Evolutionary conservation across 441 rosid genomes (phyloP).

Genomic region (Syzygium syzygioides): DNA sequence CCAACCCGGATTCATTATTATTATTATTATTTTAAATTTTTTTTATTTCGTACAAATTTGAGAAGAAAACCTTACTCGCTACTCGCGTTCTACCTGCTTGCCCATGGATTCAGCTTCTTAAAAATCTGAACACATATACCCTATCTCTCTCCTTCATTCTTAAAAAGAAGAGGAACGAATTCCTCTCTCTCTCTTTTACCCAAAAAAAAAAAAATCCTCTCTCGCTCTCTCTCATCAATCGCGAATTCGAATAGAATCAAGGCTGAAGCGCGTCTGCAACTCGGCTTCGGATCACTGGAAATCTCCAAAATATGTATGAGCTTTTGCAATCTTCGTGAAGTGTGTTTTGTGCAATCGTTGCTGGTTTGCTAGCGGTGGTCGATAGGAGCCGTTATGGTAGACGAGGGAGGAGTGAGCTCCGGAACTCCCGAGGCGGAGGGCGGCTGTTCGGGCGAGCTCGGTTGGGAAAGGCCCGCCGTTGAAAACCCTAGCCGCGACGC

Average conservation of each 20-base stretch:
- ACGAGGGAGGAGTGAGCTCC: background rate
- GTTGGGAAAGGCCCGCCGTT: background rate
- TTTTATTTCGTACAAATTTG: too few relatives aligned
- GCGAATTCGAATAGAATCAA: background rate
- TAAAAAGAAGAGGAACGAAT: slow-evolving; percentile 13
- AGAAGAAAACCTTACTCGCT: too few relatives aligned
- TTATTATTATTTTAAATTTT: too few relatives aligned
- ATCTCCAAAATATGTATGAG: background rate
- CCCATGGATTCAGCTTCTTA: too few relatives aligned
- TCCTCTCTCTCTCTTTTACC: slow-evolving; percentile 29
- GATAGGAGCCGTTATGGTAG: slow-evolving; percentile 43
- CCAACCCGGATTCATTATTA: too few relatives aligned
- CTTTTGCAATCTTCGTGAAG: background rate
- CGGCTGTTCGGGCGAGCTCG: background rate
- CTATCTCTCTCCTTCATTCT: background rate
- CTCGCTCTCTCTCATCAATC: slow-evolving; percentile 14
- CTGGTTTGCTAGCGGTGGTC: background rate
- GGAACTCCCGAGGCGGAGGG: slow-evolving; percentile 17
- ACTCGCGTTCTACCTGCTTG: too few relatives aligned
- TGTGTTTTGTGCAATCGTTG: background rate
- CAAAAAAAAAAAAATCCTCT: too few relatives aligned
- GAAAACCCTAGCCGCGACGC: slow-evolving; percentile 20
- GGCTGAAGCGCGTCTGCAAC: background rate
- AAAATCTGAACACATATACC: slow-evolving; percentile 19
- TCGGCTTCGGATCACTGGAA: background rate